These are phyloP conservation scores for Loxodes magnus DNA, from an alignment of 73 alveolate genomes.

Conservation along the genomic window DNA sequence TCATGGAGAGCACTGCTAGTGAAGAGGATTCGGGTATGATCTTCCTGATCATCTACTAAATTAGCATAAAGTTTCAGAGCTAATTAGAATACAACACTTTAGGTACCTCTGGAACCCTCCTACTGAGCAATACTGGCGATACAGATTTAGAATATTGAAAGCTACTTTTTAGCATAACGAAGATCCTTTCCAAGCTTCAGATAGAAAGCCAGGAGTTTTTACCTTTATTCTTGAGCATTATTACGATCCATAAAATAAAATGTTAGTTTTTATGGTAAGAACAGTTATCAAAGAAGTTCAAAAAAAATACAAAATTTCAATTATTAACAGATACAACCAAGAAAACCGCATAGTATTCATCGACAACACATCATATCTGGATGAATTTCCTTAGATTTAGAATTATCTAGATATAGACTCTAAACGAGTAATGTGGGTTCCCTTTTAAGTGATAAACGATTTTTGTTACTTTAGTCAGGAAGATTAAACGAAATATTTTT, in stretches of 20 bases:
- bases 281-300: background rate
- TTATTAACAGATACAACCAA: background rate
- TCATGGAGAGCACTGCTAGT: background rate
- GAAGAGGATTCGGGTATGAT: background rate
- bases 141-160: background rate
- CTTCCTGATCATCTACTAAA: background rate
- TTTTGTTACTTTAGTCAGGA: background rate
- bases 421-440: background rate
- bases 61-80: background rate
- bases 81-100: background rate
- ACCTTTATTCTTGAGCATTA: conserved; percentile 4
- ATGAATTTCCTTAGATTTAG: background rate
- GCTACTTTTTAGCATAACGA: too few species aligned
- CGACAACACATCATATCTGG: background rate
- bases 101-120: conserved; percentile 12
- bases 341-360: background rate
- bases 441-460: background rate
- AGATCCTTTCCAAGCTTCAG: conserved; percentile 2
- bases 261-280: background rate
- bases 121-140: background rate
- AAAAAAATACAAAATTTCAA: background rate
- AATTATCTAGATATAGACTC: background rate
- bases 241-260: background rate
- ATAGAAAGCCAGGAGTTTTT: background rate
- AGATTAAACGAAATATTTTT: background rate